Evolutionary conservation across 2,329 filamentous ascomycete genomes (phyloP), one percentile per base, ranked within the genome.

Genomic region (Ilyonectria destructans): DNA sequence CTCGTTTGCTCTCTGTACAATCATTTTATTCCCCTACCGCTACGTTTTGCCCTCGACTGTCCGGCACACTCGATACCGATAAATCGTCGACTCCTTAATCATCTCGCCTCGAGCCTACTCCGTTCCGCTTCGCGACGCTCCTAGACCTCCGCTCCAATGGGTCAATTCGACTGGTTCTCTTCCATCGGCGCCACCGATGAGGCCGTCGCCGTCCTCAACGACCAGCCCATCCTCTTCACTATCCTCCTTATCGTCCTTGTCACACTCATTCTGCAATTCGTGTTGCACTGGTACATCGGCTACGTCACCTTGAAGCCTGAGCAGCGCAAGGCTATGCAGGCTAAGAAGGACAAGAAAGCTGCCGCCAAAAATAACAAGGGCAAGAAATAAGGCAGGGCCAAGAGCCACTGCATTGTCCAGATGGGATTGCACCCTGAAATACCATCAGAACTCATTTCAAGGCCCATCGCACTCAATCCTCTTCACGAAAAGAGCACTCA

Each of bases 261-360:
- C 75, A 80, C 80, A 67, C 73, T 89, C 58, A 82, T 82, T 68
- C 75, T 85, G 9, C 81, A 89, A 72, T 78, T 77, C 65, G 74
- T 82, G 10, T 79, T 90, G 56, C 78, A 87, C 61, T 89, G 86
- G 86, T 89, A 85, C 80, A 90, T 90, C 75, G 87, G 89, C 80
- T 85, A 82, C 75, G 87, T 87, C 65, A 90, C 88, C 21, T 69
- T 88, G 81, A 90, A 90, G 82, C 88, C 88, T 17, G 87, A 88
- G 75, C 88, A 90, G 78, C 86, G 82, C 77, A 88, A 87, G 78
- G 85, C 85, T 75, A 87, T 87, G 79, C 82, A 82, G 61, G 79
- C 80, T 40, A 81, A 80, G 58, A 80, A 83, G 64, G 74, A 74
- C 40, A 84, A 83, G 76, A 85, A 84, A 74, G 79, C 82, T 57